Evolutionary conservation across 192 early-diverging fungal genomes (phyloP), one percentile per base, ranked within the genome.

Genomic region (Podila minutissima): DNA sequence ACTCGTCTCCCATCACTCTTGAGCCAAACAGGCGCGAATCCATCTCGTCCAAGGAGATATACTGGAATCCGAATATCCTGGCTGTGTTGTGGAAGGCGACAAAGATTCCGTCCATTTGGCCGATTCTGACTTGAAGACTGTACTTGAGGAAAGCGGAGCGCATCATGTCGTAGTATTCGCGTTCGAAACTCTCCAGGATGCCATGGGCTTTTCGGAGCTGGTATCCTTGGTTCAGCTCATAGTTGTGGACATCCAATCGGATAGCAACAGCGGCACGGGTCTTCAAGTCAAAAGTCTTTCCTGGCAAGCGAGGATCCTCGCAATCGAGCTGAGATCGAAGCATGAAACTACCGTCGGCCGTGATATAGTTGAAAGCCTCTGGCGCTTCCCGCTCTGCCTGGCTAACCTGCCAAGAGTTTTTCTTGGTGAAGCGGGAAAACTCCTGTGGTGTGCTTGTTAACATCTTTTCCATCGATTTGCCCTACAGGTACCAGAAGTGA

Each of bases 51-150:
- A 94, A 74, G 6, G 92, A 84, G 12, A 98, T 88, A 69, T 97
- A 98, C 84, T 98, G 94, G 81, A 98, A 98, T 22, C 97, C 97
- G 90, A 98, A 97, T 49, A 97, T 89, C 63, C 88, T 88, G 20
- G 88, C 85, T 12, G 96, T 97, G 79, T 97, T 98, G 84, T 98
- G 97, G 74, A 95, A 97, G 3, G 91, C 89, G 2, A 98, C 94
- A 74, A 98, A 92, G 5, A 97, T 92, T 2, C 97, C 97, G 74
- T 97, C 96, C 97, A 98, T 98, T 66, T 93, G 89, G 4, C 97
- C 97, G 53, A 98, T 96, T 7, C 95, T 91, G 3, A 89, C 94
- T 84, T 98, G 97, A 60, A 97, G 92, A 82, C 92, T 96, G 83
- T 91, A 95, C 81, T 97, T 98, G 50, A 98, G 83, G 71, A 97